Evolutionary conservation across 2,329 filamentous ascomycete genomes (phyloP), one percentile per base, ranked within the genome.

Genomic region (Exophiala xenobiotica): DNA sequence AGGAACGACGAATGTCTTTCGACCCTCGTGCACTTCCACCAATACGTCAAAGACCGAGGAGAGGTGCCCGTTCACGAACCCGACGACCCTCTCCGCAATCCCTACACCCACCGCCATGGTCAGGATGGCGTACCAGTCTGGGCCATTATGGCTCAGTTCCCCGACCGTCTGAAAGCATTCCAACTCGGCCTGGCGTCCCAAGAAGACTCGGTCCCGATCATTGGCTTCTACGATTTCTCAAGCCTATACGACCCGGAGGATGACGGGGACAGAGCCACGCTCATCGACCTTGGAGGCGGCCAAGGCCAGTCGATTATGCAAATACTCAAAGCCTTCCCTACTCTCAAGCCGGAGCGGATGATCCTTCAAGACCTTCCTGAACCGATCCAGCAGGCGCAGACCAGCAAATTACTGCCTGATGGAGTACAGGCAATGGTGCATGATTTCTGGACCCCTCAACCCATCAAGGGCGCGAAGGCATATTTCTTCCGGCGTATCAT

Each of bases 401-500:
- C 52, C 8, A 35, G 42, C 3, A 46, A 51, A 11, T 54, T 52
- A n/a, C 61, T 57, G 5, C 53, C 53, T 1, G 23, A 53, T 18
- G 57, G 51, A 6, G 41, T 61, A 5, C 42, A 42, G 24, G 45
- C 45, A 16, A 52, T 57, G 54, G 54, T 48, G 16, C 51, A 57
- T 23, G 57, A 59, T 43, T 59, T 61, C 46, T 58, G 54, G 50
- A 51, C 46, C 4, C 51, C 51, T 16, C 58, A 61, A 37, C 51
- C 58, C 4, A 46, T 57, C 20, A 51, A 46, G 22, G 56, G 58
- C 12, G 64, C 66, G 2, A 50, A 58, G n/a, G 56, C 61, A 1
- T 68, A 68, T 43, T 67, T 65, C 50, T 45, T 68, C 8, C 64
- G 65, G n/a, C 64, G 63, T 29, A 53, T 61, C 22, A 47, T 67